Evolutionary conservation across 2,329 filamentous ascomycete species (phyloP).

Genomic region (Blastomyces parvus): DNA sequence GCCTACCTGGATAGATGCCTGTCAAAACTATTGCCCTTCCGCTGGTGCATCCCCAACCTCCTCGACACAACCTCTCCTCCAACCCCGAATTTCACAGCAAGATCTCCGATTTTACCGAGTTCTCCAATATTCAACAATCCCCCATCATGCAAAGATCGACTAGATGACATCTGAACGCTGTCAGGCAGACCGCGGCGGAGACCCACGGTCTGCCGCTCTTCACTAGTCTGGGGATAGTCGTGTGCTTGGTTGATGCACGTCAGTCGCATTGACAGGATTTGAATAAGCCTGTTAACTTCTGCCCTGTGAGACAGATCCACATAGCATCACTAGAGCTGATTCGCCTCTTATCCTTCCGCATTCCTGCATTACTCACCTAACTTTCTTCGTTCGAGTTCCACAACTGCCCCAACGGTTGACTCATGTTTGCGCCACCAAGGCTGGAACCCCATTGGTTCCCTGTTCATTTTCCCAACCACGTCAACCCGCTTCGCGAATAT

Average conservation of each 20-base stretch:
- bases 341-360: not conserved
- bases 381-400: not conserved
- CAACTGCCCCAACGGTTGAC: slow-evolving; percentile 1
- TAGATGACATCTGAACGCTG: not conserved
- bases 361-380: not conserved
- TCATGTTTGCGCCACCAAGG: slow-evolving; percentile 1
- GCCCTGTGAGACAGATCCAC: not conserved
- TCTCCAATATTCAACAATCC: not conserved
- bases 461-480: not conserved
- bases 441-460: not conserved
- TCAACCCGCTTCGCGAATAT: not conserved
- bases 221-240: not conserved
- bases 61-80: not conserved
- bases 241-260: not conserved
- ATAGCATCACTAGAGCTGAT: not conserved
- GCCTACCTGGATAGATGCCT: not conserved
- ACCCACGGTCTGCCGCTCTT: not conserved
- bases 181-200: not conserved
- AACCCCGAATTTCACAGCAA: not conserved
- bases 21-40: not conserved
- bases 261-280: not conserved
- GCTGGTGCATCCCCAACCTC: not conserved
- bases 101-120: slow-evolving; percentile 4
- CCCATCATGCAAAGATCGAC: not conserved
- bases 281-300: not conserved